Conservation (phyloP, 2,329 filamentous ascomycete genomes). For the Colletotrichum theobromicola region DNA sequence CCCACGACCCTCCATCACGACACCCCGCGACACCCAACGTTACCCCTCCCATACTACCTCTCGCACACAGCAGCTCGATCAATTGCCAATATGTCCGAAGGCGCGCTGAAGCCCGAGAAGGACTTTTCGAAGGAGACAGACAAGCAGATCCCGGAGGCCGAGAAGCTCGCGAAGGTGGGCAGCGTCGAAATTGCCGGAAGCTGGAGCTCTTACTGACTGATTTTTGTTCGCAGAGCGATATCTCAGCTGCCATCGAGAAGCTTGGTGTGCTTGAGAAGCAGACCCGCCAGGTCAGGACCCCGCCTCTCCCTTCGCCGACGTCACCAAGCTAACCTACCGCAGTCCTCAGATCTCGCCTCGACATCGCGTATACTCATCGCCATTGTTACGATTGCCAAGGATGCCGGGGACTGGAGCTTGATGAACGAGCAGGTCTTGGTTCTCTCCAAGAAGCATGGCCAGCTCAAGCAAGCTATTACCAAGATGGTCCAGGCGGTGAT, state of each 20-base stretch:
- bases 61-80: background rate
- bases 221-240: slow-evolving; percentile 63
- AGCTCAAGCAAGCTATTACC: slow-evolving; percentile 98
- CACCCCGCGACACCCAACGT: background rate
- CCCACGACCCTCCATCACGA: background rate
- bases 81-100: slow-evolving; percentile 75
- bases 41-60: background rate
- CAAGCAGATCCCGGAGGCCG: slow-evolving; percentile 86
- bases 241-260: slow-evolving; percentile 91
- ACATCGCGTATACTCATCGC: slow-evolving; percentile 87
- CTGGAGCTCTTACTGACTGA: background rate
- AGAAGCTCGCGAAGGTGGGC: slow-evolving; percentile 84
- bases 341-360: slow-evolving; percentile 95
- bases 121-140: slow-evolving; percentile 98
- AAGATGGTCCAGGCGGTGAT: slow-evolving; percentile 99
- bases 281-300: slow-evolving; percentile 79
- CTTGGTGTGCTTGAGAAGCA: slow-evolving; percentile 93
- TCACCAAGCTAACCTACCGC: slow-evolving; percentile 28
- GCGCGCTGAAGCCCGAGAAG: slow-evolving; percentile 91
- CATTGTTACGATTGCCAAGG: slow-evolving; percentile 94
- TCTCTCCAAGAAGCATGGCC: slow-evolving; percentile 98
- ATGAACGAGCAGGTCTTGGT: slow-evolving; percentile 96
- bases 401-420: slow-evolving; percentile 89
- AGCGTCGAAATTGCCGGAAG: background rate
- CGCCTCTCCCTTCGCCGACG: slow-evolving; percentile 5